Base-by-base conservation (phyloP, 345 rosid species). In the Mercurialis annua region DNA sequence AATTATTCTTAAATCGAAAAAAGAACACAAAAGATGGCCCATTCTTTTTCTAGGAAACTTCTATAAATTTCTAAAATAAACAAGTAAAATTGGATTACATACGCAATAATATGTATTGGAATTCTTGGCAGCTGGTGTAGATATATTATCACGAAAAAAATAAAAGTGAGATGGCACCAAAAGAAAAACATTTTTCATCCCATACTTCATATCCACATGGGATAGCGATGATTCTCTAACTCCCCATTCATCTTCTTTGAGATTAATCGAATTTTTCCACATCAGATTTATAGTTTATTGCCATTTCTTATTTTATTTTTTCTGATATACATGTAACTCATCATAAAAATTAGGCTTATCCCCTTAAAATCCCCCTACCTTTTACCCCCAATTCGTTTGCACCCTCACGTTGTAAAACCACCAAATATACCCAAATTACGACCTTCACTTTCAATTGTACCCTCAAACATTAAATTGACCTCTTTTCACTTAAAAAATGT, bases 151-250 rank as follows among this genome's bases (percentile, higher is more conserved):
- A 40, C 8, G 11, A 9, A 40, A 40, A 40, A 40, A 9, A 40
- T 3, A 34, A 46, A 7, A 27, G 17, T 40, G 61, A 70, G 65
- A 51, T 27, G 52, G 66, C 34, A 43, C n/a, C n/a, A 40, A 16
- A 40, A 16, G 11, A 3, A 16, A 2, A 46, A 30, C 4, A 57
- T 34, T 67, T 63, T 63, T 29, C 58, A 70, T 55, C 61, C 34
- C 31, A 60, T 43, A 20, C 20, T 55, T 23, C 3, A 0, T 65
- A 44, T 51, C 68, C 66, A 68, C 29, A 27, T 64, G 54, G 40
- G 38, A 67, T 20, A 63, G 53, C 21, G 36, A 71, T 69, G 59
- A 11, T 55, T 71, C 60, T 67, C 23, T 43, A 48, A 2, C 31
- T 26, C 52, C 52, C 64, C 66, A 62, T 40, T 21, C 49, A 75